Percentiles rank a stretch among this genome's conserved stretches.
phyloP scores from a whole-genome alignment of 2,329 filamentous ascomycete genomes.

The Dothidotthia symphoricarpi region DNA sequence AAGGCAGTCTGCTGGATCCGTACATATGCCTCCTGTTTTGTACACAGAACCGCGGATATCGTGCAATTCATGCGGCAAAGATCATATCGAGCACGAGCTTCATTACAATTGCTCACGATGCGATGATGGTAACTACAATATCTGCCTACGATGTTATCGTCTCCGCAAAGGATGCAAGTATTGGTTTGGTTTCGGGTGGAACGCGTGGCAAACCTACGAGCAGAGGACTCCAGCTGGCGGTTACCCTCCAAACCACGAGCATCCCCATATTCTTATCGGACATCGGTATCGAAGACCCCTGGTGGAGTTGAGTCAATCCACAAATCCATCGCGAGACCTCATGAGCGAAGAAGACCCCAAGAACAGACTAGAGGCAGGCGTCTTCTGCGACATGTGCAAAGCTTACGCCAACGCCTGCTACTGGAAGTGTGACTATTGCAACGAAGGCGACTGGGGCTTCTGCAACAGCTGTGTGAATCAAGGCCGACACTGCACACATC shows the following conservation, averaged over 20 bases:
- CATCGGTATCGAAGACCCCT: constrained; percentile 44
- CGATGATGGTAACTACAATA: constrained; percentile 67
- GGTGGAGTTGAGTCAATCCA: constrained; percentile 23
- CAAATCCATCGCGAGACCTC: constrained; percentile 19
- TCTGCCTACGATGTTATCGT: constrained; percentile 81
- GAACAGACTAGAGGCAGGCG: constrained; percentile 69
- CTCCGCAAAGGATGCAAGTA: constrained; percentile 72
- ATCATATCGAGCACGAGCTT: constrained; percentile 77
- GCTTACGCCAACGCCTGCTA: constrained; percentile 77
- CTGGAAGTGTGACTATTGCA: constrained; percentile 85
- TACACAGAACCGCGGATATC: constrained; percentile 70
- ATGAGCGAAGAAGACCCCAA: constrained; percentile 66
- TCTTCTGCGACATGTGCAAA: constrained; percentile 78
- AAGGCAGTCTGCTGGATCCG: constrained; percentile 15
- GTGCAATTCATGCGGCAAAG: constrained; percentile 68
- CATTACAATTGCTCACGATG: constrained; percentile 81
- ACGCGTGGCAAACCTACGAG: constrained; percentile 66
- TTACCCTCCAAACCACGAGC: constrained; percentile 44
- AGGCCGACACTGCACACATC: constrained; percentile 77
- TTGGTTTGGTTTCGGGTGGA: constrained; percentile 84
- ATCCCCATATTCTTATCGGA: constrained; percentile 54
- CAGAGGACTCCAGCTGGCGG: constrained; percentile 44
- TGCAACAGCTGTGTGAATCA: constrained; percentile 85
- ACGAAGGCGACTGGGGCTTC: constrained; percentile 92
- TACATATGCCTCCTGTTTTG: constrained; percentile 33